Base-by-base conservation (phyloP, 305 asterid genomes). In the Fraxinus latifolia region DNA sequence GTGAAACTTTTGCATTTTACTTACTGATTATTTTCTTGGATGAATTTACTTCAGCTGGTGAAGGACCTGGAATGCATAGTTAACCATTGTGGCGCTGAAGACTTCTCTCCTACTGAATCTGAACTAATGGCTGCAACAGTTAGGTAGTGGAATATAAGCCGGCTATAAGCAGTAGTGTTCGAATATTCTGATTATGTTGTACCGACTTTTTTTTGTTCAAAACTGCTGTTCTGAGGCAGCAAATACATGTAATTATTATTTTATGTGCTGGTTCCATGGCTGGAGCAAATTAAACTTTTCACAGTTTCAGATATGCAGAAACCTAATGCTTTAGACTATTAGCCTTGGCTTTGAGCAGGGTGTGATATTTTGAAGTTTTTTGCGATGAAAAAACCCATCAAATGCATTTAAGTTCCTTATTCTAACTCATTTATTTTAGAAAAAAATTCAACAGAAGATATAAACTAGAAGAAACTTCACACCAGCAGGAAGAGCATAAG, bases 61-160 rank as follows among this genome's bases (percentile, higher is more conserved):
- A 77, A 21, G 21, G 87, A 82, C 42, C 77, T 89, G 15, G 44
- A 83, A 0, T 72, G 81, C 68, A 60, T 89, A 77, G 76, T 76
- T 14, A 82, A 84, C 71, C 83, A 85, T n/a, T 82, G 58, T 3
- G 82, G 87, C 0, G 86, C 85, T 4, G 85, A 85, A 79, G 90
- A 86, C 77, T 85, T 88, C 76, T 90, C 91, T 73, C 92, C 90
- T 9, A 79, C 88, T 39, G 93, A 89, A 72, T 86, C 84, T 55
- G 90, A 87, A 73, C 53, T 76, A 77, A 77, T 81, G 86, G 85
- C n/a, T 6, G 19, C 12, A 0, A 34, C 39, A 17, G 53, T 62
- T 25, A 6, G 79, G 32, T 50, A 78, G 34, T 1, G 12, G 23
- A 77, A 8, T 14, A 12, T 4, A 34, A 50, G 55, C 58, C n/a